Percentiles rank a stretch among this genome's conserved stretches.
Evolutionary conservation across 495 filamentous ascomycete species (phyloP).

Genomic region (Penicillium longicatenatum): DNA sequence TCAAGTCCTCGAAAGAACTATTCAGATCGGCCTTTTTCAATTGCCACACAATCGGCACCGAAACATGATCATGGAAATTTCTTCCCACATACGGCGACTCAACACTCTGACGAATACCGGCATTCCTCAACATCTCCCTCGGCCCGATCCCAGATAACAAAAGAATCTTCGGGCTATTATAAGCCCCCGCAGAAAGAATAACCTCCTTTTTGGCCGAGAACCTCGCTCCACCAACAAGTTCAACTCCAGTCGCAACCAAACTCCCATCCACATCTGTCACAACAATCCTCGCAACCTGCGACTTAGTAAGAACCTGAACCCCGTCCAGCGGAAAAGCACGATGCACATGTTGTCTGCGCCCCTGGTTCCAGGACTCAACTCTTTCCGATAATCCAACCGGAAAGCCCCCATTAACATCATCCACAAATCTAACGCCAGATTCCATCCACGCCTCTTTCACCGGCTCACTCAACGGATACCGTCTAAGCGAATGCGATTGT

Average conservation of each 20-base stretch:
- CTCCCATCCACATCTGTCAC: neutral
- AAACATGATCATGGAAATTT: slow-evolving; percentile 39
- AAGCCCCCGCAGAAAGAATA: slow-evolving; percentile 9
- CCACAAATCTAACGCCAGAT: slow-evolving; percentile 29
- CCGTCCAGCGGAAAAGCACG: slow-evolving; percentile 30
- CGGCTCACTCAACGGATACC: slow-evolving; percentile 25
- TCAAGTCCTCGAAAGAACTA: slow-evolving; percentile 24
- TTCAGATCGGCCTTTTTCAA: slow-evolving; percentile 33
- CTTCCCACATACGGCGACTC: slow-evolving; percentile 37
- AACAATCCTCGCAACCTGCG: slow-evolving; percentile 2
- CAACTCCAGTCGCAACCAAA: slow-evolving; percentile 2
- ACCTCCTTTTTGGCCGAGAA: slow-evolving; percentile 10
- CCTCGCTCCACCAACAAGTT: slow-evolving; percentile 4
- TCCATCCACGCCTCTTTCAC: slow-evolving; percentile 26
- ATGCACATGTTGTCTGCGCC: slow-evolving; percentile 35
- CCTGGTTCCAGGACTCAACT: slow-evolving; percentile 37
- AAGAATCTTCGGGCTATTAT: slow-evolving; percentile 35
- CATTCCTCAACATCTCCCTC: slow-evolving; percentile 17
- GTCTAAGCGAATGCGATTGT: slow-evolving; percentile 8
- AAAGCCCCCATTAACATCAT: slow-evolving; percentile 28
- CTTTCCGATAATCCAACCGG: slow-evolving; percentile 31
- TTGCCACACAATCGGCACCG: slow-evolving; percentile 36
- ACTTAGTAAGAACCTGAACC: slow-evolving; percentile 5
- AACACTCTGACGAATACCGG: slow-evolving; percentile 13
- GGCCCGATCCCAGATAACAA: slow-evolving; percentile 43